These are phyloP conservation scores for Ceratocystiopsis sp. DNA, from an alignment of 2,329 filamentous ascomycete species.

Conservation along the genomic window DNA sequence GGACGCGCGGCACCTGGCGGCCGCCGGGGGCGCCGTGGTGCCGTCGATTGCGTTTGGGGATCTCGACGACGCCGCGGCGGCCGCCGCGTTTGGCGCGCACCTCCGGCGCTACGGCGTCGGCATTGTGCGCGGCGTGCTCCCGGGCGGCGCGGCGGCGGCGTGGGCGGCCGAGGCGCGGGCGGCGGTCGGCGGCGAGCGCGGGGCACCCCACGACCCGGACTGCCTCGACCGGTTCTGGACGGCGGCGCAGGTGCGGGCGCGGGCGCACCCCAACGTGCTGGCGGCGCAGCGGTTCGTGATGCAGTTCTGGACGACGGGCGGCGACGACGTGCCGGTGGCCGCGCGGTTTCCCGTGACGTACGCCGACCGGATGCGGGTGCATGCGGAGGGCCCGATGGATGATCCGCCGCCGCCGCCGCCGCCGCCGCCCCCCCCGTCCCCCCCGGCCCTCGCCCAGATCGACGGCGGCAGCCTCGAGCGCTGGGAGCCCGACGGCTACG, in stretches of 20 bases:
- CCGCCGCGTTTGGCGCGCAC: slow-evolving; percentile 36
- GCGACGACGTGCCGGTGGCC: slow-evolving; percentile 36
- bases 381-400: slow-evolving; percentile 27
- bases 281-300: slow-evolving; percentile 49
- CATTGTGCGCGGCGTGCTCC: slow-evolving; percentile 47
- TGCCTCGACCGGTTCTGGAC: slow-evolving; percentile 64
- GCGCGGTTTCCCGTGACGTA: slow-evolving; percentile 48
- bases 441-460: slow-evolving; percentile 44
- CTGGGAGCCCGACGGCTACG: slow-evolving; percentile 54
- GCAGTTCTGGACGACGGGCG: slow-evolving; percentile 41
- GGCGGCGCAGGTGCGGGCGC: slow-evolving; percentile 49
- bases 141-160: slow-evolving; percentile 34
- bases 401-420: slow-evolving; percentile 13
- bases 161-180: slow-evolving; percentile 42
- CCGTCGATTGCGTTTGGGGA: slow-evolving; percentile 37
- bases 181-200: neutral
- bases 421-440: slow-evolving; percentile 17
- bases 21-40: slow-evolving; percentile 32
- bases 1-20: slow-evolving; percentile 23
- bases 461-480: slow-evolving; percentile 56
- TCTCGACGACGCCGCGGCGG: slow-evolving; percentile 28
- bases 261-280: slow-evolving; percentile 47
- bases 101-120: slow-evolving; percentile 46
- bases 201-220: slow-evolving; percentile 41
- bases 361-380: slow-evolving; percentile 51